These are phyloP conservation scores for Schoenoplectus triqueter DNA, from an alignment of 202 grass and related monocot species.

Conservation along the genomic window DNA sequence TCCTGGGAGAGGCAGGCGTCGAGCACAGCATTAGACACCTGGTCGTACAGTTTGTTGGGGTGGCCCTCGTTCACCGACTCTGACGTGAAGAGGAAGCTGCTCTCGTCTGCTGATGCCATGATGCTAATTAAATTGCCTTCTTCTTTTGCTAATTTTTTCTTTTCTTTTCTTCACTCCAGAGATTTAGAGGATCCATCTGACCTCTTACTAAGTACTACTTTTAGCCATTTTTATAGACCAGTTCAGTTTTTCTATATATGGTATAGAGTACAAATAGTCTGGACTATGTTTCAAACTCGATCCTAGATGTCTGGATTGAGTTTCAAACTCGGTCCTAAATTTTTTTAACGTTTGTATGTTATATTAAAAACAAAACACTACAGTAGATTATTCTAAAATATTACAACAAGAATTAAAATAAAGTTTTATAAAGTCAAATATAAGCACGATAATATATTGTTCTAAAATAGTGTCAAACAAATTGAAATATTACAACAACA, in stretches of 20 bases:
- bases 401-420: no score
- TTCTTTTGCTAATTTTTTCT: not conserved
- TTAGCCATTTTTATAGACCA: constrained; percentile 25
- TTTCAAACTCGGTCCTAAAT: no score
- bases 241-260: constrained; percentile 15
- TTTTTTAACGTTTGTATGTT: no score
- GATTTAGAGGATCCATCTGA: not conserved
- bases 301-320: no score
- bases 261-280: not conserved
- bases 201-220: not conserved
- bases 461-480: no score
- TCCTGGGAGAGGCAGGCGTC: constrained; percentile 92
- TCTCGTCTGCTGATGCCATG: constrained; percentile 42
- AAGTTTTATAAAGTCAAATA: no score
- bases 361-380: no score
- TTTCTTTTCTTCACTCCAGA: not conserved
- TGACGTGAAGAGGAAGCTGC: constrained; percentile 89
- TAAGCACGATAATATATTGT: no score
- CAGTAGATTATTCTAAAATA: no score
- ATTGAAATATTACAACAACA: no score
- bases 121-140: not conserved
- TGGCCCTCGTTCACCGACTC: constrained; percentile 99
- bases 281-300: no score
- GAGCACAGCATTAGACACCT: constrained; percentile 86
- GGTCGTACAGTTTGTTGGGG: constrained; percentile 97